A percentile compares a stretch with the other conserved stretches of the same genome.
Conservation (phyloP, 495 filamentous ascomycete genomes). For the Penicillium samsonianum region DNA sequence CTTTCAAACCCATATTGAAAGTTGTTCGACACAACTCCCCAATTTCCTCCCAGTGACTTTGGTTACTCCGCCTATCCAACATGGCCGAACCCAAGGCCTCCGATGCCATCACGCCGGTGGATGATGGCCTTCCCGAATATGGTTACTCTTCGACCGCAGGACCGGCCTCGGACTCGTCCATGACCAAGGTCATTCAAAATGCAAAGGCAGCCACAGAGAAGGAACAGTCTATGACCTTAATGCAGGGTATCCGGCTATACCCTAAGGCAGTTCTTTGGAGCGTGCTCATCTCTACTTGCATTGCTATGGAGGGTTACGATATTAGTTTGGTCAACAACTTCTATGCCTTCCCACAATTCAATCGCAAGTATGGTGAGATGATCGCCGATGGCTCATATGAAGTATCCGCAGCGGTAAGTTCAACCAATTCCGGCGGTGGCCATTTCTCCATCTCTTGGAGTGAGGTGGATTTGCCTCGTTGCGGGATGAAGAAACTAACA, state of each 20-base stretch:
- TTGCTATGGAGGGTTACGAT: slow-evolving; percentile 63
- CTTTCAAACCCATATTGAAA: slow-evolving; percentile 8
- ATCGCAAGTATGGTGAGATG: slow-evolving; percentile 65
- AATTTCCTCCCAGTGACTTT: slow-evolving; percentile 1
- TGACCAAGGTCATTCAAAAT: slow-evolving; percentile 42
- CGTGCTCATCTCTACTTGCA: slow-evolving; percentile 53
- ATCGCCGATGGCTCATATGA: slow-evolving; percentile 61
- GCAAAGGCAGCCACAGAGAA: slow-evolving; percentile 49
- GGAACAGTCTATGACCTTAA: slow-evolving; percentile 48
- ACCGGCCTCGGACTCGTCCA: slow-evolving; percentile 30
- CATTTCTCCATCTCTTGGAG: neutral
- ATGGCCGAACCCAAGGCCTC: slow-evolving; percentile 30
- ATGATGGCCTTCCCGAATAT: slow-evolving; percentile 21
- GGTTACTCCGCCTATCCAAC: slow-evolving; percentile 19
- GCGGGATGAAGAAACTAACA: slow-evolving; percentile 12
- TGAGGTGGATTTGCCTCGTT: neutral
- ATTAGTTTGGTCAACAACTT: slow-evolving; percentile 55
- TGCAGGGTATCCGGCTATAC: slow-evolving; percentile 52
- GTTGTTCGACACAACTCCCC: slow-evolving; percentile 3
- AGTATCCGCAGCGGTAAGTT: slow-evolving; percentile 57
- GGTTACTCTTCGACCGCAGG: slow-evolving; percentile 22
- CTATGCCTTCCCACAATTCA: slow-evolving; percentile 57
- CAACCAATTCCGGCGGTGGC: neutral
- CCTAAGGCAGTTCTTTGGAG: slow-evolving; percentile 60
- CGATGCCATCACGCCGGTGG: slow-evolving; percentile 33